These are phyloP conservation scores for Rubus parviflorus DNA, from an alignment of 306 rosid genomes.

Conservation along the genomic window DNA sequence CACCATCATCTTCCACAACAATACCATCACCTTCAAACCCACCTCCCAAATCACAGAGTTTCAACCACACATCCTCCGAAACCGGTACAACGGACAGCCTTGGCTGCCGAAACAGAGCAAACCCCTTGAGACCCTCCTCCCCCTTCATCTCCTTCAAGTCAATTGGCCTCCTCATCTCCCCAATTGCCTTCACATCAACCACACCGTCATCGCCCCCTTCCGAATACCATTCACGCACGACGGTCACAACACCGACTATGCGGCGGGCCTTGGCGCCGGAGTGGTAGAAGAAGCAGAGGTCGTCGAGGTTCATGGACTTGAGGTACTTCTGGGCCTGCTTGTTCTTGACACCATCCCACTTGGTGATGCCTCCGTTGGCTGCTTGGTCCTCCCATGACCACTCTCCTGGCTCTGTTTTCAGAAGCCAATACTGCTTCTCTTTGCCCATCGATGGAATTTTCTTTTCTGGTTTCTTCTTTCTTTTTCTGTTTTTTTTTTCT, in stretches of 20 bases:
- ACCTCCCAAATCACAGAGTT: slow-evolving; percentile 61
- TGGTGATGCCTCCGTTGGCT: slow-evolving; percentile 60
- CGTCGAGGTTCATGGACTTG: slow-evolving; percentile 61
- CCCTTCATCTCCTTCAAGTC: slow-evolving; percentile 78
- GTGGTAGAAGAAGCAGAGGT: slow-evolving; percentile 86
- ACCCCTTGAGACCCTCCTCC: slow-evolving; percentile 42
- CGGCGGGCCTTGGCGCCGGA: slow-evolving; percentile 81
- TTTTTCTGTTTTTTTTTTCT: neutral
- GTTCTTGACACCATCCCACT: slow-evolving; percentile 94
- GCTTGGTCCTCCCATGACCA: slow-evolving; percentile 96
- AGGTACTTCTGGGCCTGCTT: slow-evolving; percentile 82
- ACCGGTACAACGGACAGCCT: slow-evolving; percentile 80
- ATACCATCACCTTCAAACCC: slow-evolving; percentile 71
- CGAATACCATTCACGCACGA: slow-evolving; percentile 55
- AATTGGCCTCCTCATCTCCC: slow-evolving; percentile 74
- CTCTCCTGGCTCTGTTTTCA: slow-evolving; percentile 81
- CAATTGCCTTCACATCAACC: slow-evolving; percentile 71
- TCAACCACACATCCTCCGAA: slow-evolving; percentile 46
- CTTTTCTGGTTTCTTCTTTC: neutral
- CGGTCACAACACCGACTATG: slow-evolving; percentile 67
- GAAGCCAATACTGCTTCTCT: slow-evolving; percentile 46
- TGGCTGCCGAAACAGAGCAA: slow-evolving; percentile 65
- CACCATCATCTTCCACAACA: neutral
- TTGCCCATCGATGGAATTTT: slow-evolving; percentile 16
- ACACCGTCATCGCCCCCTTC: slow-evolving; percentile 33